phyloP scores from a whole-genome alignment of 1,284 basidiomycete genomes.

The Puccinia horiana region DNA sequence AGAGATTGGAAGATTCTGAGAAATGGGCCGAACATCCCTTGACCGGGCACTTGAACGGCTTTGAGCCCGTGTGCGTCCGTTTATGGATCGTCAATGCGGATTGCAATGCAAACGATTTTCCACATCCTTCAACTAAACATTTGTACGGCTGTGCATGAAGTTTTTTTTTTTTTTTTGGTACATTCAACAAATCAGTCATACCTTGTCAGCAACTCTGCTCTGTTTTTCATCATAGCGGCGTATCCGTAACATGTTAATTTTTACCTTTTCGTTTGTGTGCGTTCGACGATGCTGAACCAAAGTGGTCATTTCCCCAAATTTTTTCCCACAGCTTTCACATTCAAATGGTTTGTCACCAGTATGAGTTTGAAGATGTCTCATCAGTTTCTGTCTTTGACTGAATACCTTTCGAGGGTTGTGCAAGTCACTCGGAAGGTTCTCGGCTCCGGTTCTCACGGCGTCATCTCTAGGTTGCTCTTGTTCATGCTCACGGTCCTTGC shows the following conservation, averaged over 20 bases:
- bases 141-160: conserved; percentile 54
- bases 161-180: not conserved
- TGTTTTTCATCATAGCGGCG: not conserved
- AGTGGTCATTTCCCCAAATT: conserved; percentile 57
- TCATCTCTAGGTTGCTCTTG: not conserved
- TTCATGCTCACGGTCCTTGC: not conserved
- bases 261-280: conserved; percentile 56
- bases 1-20: conserved; percentile 58
- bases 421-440: conserved; percentile 43
- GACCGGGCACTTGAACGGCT: conserved; percentile 56
- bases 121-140: conserved; percentile 57
- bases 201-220: not conserved
- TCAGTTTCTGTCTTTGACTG: conserved; percentile 57
- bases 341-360: conserved; percentile 56
- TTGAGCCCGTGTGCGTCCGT: conserved; percentile 56
- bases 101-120: conserved; percentile 57
- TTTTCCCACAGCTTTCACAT: conserved; percentile 53
- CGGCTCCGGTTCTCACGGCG: not conserved
- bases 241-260: not conserved
- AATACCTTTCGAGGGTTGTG: conserved; percentile 52
- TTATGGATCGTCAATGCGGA: conserved; percentile 58
- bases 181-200: not conserved
- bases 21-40: conserved; percentile 56
- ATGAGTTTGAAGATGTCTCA: conserved; percentile 55
- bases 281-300: conserved; percentile 58